A percentile compares a stretch with the other conserved stretches of the same genome.
Conservation (phyloP, 768 basidiomycete genomes). For the Phanerochaete sordida region DNA sequence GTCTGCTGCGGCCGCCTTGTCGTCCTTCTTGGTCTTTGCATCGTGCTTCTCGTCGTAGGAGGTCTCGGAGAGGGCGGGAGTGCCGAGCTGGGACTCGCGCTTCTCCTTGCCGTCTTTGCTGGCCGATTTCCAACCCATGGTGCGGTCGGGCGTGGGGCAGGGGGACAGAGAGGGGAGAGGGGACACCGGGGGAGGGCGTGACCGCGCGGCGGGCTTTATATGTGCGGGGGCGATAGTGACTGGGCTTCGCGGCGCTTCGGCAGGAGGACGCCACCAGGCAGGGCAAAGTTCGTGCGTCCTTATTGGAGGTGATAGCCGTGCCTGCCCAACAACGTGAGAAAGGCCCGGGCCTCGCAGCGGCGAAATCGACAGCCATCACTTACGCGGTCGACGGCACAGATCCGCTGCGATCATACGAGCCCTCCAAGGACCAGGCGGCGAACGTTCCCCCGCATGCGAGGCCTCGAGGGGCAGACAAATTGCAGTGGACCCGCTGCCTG, state of each 20-base stretch:
- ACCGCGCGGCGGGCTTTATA: background rate
- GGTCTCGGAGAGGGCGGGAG: background rate
- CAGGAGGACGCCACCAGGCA: background rate
- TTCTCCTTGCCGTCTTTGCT: background rate
- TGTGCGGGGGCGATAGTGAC: background rate
- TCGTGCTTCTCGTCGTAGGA: slow-evolving; percentile 4
- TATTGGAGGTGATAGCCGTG: background rate
- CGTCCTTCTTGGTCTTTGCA: background rate
- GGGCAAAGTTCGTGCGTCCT: background rate
- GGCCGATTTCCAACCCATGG: background rate
- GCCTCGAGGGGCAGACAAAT: slow-evolving; percentile 52
- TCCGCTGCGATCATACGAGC: slow-evolving; percentile 79
- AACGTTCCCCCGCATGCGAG: no score
- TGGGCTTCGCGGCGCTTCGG: background rate
- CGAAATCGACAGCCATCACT: slow-evolving; percentile 56
- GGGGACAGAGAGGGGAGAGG: background rate
- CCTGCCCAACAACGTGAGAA: slow-evolving; percentile 34
- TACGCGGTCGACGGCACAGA: slow-evolving; percentile 88
- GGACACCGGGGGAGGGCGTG: background rate
- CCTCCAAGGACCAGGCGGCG: no score
- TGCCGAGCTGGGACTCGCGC: background rate
- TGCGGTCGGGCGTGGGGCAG: background rate
- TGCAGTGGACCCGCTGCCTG: slow-evolving; percentile 37
- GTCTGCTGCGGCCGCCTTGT: background rate
- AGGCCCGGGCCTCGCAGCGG: slow-evolving; percentile 65